Evolutionary conservation across 768 basidiomycete genomes (phyloP).

Genomic region (Leccinum variicolor): DNA sequence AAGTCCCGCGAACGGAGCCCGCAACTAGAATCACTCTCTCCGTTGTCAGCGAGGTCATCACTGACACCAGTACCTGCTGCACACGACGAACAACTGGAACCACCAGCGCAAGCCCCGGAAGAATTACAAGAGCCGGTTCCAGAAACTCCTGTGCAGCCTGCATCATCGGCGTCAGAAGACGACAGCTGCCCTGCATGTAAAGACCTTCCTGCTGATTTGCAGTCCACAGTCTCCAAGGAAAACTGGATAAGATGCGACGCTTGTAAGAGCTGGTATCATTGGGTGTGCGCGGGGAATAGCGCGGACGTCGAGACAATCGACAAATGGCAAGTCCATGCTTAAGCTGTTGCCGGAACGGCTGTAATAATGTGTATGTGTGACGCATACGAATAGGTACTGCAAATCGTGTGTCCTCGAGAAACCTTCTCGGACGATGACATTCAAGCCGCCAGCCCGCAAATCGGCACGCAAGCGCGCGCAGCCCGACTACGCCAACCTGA

Average conservation of each 20-base stretch:
- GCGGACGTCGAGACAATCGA: conserved; percentile 65
- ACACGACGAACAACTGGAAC: conserved; percentile 13
- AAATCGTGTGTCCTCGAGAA: conserved; percentile 57
- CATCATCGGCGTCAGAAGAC: conserved; percentile 19
- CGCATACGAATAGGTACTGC: conserved; percentile 59
- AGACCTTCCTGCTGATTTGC: conserved; percentile 26
- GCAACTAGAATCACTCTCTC: conserved; percentile 29
- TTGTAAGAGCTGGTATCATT: conserved; percentile 83
- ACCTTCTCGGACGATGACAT: conserved; percentile 60
- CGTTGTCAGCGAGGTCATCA: conserved; percentile 29
- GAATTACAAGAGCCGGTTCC: conserved; percentile 15
- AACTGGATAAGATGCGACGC: conserved; percentile 82
- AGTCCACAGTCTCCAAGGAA: conserved; percentile 52
- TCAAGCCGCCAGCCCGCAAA: conserved; percentile 78
- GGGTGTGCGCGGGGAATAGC: conserved; percentile 71
- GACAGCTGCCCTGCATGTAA: conserved; percentile 54
- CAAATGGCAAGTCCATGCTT: conserved; percentile 58
- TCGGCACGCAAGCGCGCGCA: conserved; percentile 71
- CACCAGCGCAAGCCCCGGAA: conserved; percentile 15
- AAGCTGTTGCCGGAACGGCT: conserved; percentile 10
- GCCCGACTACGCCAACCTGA: conserved; percentile 77
- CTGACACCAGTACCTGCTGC: conserved; percentile 26
- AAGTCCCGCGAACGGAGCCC: conserved; percentile 35
- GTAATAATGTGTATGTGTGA: conserved; percentile 14
- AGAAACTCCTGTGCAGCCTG: conserved; percentile 8